Evolutionary conservation across 768 basidiomycete genomes (phyloP).

Genomic region (Mycena epipterygia): DNA sequence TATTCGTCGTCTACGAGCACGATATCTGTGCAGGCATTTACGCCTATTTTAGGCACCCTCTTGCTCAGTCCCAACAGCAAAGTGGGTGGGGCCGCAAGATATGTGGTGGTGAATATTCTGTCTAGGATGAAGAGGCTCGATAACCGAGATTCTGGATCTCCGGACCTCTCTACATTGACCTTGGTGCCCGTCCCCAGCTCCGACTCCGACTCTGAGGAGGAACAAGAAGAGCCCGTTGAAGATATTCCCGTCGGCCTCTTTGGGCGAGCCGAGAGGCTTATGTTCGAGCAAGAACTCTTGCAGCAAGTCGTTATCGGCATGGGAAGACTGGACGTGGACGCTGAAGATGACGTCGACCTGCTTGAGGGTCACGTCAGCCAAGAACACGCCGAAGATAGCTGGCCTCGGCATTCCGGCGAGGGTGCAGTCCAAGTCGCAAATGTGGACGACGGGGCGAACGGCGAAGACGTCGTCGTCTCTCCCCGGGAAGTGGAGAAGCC

Average conservation of each 20-base stretch:
- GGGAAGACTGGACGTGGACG: slow-evolving; percentile 72
- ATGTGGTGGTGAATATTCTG: slow-evolving; percentile 84
- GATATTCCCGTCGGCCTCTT: slow-evolving; percentile 59
- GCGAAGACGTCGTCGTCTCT: slow-evolving; percentile 34
- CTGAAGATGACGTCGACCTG: slow-evolving; percentile 52
- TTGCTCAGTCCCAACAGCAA: slow-evolving; percentile 84
- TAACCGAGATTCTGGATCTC: slow-evolving; percentile 48
- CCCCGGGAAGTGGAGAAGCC: slow-evolving; percentile 25
- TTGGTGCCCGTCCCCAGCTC: slow-evolving; percentile 10
- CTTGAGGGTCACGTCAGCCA: slow-evolving; percentile 40
- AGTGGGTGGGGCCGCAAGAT: slow-evolving; percentile 80
- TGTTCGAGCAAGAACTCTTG: slow-evolving; percentile 87
- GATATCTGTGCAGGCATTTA: slow-evolving; percentile 90
- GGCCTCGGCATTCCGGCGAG: slow-evolving; percentile 33
- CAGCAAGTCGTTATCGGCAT: slow-evolving; percentile 93
- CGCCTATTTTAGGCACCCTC: slow-evolving; percentile 90
- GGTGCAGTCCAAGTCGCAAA: slow-evolving; percentile 29
- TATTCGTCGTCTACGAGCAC: slow-evolving; percentile 54
- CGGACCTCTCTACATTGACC: neutral
- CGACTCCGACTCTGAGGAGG: slow-evolving; percentile 45
- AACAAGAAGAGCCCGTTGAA: slow-evolving; percentile 51
- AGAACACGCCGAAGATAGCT: slow-evolving; percentile 21
- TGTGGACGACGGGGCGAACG: slow-evolving; percentile 30
- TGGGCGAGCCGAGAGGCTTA: slow-evolving; percentile 64
- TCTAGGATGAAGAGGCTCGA: slow-evolving; percentile 77